Percentiles rank a stretch among this genome's conserved stretches.
Evolutionary conservation across 177 flowering plant genomes (phyloP).

Genomic region (Vitis hybrid): DNA sequence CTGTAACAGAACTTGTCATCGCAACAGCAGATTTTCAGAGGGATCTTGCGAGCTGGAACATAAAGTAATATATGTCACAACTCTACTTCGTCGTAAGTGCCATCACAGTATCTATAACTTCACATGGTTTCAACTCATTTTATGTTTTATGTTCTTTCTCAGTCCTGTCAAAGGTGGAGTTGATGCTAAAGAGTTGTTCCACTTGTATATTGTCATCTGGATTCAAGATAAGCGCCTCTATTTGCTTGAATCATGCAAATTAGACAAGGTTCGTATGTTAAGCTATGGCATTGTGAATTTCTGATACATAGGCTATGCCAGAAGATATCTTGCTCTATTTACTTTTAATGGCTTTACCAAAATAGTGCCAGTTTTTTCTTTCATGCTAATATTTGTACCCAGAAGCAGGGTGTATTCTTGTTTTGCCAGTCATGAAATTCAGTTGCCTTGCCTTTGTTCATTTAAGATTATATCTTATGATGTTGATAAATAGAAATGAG

Average conservation of each 20-base stretch:
- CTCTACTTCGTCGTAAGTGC: not conserved
- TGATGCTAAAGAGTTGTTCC: slow-evolving; percentile 90
- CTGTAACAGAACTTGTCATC: slow-evolving; percentile 83
- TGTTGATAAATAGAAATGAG: too few relatives aligned
- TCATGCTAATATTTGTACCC: too few relatives aligned
- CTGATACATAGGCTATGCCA: too few relatives aligned
- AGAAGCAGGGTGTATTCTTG: too few relatives aligned
- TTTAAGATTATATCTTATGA: too few relatives aligned
- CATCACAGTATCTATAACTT: not conserved
- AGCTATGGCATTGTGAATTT: not conserved
- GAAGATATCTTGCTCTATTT: too few relatives aligned
- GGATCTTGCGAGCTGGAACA: slow-evolving; percentile 78
- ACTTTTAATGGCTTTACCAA: too few relatives aligned
- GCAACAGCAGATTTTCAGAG: slow-evolving; percentile 87
- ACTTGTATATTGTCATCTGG: slow-evolving; percentile 84
- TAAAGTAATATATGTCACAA: slow-evolving; percentile 43
- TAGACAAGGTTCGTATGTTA: slow-evolving; percentile 71
- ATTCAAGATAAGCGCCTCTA: slow-evolving; percentile 80
- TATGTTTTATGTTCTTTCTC: slow-evolving; percentile 9
- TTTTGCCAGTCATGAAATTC: too few relatives aligned
- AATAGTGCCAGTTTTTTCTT: too few relatives aligned
- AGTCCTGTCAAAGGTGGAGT: slow-evolving; percentile 91
- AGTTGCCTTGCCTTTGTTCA: too few relatives aligned
- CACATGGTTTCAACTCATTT: slow-evolving; percentile 7
- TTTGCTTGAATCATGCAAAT: slow-evolving; percentile 78